Base-by-base conservation (phyloP, 2,329 filamentous ascomycete genomes). In the Claviceps arundinis region DNA sequence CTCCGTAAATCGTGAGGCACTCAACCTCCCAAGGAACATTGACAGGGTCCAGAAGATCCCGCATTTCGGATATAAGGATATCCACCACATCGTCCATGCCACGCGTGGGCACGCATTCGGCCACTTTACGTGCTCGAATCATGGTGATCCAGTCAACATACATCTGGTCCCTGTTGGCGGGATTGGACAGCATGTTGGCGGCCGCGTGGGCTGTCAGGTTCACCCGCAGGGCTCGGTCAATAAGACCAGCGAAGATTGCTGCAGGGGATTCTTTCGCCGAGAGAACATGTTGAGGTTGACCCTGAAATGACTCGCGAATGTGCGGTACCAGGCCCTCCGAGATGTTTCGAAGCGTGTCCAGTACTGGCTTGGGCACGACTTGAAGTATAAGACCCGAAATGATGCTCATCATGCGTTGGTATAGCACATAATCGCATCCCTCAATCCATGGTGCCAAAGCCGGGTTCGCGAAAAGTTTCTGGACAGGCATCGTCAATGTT, bases 351-450 rank as follows among this genome's bases (percentile, higher is more conserved):
- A 98, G 78, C 2, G 90, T 89, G 61, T 90, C 87, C 54, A 96
- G 75, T 6, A 97, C 90, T 3, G 84, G 78, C 54, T 90, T 87
- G 1, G 93, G 93, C 4, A 95, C 85, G 14, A 95, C 90, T 65
- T 97, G 90, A 7, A 96, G 76, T 4, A 89, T 93, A 42, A 97
- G 75, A n/a, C 84, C 82, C 1, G 87, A 86, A 42, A 97, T 82
- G 55, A 96, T 94, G 51, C 85, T 84, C 70, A 96, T 89, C 86
- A 97, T 95, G 59, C 90, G 89, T 66, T 97, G 89, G 65, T 98
- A 98, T 71, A 96, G 87, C 37, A 91, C 77, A 70, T 93, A 94
- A 66, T 98, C 93, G 64, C 89, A 95, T 65, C 95, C 86, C 64
- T 93, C 87, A 55, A 98, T 94, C 93, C 93, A 98, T 1, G 85